These are phyloP conservation scores for Drechslerella coelobrocha DNA, from an alignment of 2,329 filamentous ascomycete species.

Conservation along the genomic window DNA sequence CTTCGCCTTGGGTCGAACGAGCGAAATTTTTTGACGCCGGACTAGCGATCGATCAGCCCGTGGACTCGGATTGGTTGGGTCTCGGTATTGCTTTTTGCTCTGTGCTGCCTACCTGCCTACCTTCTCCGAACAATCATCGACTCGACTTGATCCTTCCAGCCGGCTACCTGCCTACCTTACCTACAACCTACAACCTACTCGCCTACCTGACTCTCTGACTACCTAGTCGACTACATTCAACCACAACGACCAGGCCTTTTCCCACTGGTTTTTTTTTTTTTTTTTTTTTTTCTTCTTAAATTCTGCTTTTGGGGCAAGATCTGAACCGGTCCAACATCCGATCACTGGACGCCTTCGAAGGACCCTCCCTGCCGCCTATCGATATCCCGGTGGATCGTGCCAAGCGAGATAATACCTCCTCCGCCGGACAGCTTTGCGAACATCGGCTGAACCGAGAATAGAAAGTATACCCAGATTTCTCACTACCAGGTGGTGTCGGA, in stretches of 20 bases:
- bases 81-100: neutral
- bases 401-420: neutral
- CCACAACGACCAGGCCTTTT: neutral
- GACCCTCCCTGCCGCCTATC: neutral
- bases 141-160: constrained; percentile 1
- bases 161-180: constrained; percentile 10
- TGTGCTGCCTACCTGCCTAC: neutral
- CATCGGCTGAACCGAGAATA: neutral
- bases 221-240: constrained; percentile 4
- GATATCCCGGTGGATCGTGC: neutral
- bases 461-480: neutral
- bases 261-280: neutral
- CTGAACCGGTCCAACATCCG: too few relatives aligned
- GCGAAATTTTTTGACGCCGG: too few relatives aligned
- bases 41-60: neutral
- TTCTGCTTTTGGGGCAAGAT: too few relatives aligned
- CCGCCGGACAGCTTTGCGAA: neutral
- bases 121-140: neutral
- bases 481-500: neutral
- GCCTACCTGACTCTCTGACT: constrained; percentile 6
- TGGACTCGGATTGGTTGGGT: neutral
- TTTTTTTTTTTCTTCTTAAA: neutral
- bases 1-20: too few relatives aligned
- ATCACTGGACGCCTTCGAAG: neutral
- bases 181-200: neutral